Evolutionary conservation across 805 yeast species (phyloP).

Genomic region (Kazachstania viticola): DNA sequence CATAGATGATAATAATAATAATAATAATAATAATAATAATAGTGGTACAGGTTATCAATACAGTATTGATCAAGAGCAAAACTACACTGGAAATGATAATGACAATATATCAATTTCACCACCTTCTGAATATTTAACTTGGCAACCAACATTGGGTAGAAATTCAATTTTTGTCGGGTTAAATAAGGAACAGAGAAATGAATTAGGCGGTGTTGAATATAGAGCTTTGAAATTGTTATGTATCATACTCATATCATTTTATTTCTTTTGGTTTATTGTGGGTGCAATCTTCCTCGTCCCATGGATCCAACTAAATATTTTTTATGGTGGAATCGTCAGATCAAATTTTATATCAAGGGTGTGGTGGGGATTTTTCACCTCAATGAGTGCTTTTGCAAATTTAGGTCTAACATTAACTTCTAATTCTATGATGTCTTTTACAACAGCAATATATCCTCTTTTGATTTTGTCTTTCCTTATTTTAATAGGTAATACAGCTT

Average conservation of each 20-base stretch:
- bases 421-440: conserved; percentile 61
- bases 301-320: conserved; percentile 38
- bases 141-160: conserved; percentile 87
- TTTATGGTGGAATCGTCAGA: conserved; percentile 34
- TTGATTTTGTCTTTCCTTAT: conserved; percentile 56
- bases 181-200: conserved; percentile 76
- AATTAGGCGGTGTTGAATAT: conserved; percentile 93
- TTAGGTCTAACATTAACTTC: conserved; percentile 73
- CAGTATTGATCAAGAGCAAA: no score
- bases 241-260: conserved; percentile 50
- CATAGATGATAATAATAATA: no score
- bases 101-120: no score
- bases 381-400: conserved; percentile 70
- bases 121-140: conserved; percentile 83
- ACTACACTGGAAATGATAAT: no score
- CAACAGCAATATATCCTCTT: conserved; percentile 50
- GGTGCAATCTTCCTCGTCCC: conserved; percentile 43
- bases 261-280: conserved; percentile 58
- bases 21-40: no score
- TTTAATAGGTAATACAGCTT: conserved; percentile 87
- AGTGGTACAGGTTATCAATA: no score
- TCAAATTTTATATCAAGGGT: conserved; percentile 53
- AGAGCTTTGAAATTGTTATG: conserved; percentile 70
- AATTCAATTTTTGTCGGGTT: conserved; percentile 82
- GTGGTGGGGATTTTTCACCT: conserved; percentile 90